Percentiles rank a stretch among this genome's conserved stretches.
phyloP scores from a whole-genome alignment of 495 filamentous ascomycete species.

The Aspergillus haitiensis region DNA sequence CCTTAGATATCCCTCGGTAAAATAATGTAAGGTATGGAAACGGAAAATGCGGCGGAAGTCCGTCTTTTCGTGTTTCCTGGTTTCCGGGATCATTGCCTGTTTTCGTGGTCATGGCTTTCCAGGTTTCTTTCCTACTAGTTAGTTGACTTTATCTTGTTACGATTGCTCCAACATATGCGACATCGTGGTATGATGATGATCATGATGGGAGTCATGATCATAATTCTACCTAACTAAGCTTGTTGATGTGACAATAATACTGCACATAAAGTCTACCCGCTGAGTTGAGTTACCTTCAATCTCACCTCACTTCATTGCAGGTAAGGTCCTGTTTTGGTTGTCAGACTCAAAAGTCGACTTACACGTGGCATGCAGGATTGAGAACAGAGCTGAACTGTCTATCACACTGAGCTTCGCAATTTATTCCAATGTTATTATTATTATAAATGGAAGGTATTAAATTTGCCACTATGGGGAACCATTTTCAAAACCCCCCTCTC shows the following conservation, averaged over 20 bases:
- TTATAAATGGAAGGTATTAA: background rate
- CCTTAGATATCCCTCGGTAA: background rate
- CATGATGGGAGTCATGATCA: too few species aligned
- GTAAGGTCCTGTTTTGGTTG: background rate
- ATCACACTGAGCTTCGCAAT: background rate
- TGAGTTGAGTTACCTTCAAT: background rate
- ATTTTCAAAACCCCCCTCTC: background rate
- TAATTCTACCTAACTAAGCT: too few species aligned
- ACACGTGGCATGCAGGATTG: conserved; percentile 13
- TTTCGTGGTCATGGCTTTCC: too few species aligned
- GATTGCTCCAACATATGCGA: too few species aligned
- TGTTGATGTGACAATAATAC: too few species aligned
- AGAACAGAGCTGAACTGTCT: background rate
- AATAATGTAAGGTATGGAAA: background rate
- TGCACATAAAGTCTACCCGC: too few species aligned
- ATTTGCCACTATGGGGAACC: background rate
- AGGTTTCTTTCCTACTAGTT: too few species aligned
- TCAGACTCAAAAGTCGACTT: conserved; percentile 1
- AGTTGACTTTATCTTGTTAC: too few species aligned
- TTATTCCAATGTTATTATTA: background rate
- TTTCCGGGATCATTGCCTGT: too few species aligned
- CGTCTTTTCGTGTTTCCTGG: too few species aligned
- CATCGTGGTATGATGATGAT: too few species aligned
- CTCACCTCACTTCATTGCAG: background rate
- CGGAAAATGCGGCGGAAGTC: background rate